These are phyloP conservation scores for Podila horticola DNA, from an alignment of 192 early-diverging fungal genomes.

Conservation along the genomic window DNA sequence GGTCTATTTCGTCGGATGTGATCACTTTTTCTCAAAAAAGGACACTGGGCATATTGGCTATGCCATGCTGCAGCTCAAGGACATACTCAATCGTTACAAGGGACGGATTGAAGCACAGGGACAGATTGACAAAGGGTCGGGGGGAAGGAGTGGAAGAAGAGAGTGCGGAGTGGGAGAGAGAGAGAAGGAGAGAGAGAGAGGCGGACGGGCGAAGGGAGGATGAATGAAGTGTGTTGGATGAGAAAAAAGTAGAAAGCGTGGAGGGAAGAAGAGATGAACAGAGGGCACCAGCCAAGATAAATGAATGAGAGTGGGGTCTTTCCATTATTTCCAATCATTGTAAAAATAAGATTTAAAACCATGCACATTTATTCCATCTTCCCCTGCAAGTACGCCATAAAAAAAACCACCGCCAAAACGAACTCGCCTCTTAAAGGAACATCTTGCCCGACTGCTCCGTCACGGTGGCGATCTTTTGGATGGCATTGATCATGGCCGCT, in stretches of 20 bases:
- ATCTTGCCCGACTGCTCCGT: conserved; percentile 81
- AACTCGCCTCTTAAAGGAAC: conserved; percentile 59
- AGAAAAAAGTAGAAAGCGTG: background rate
- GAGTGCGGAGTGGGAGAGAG: background rate
- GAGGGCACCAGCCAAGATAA: background rate
- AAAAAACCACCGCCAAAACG: no score
- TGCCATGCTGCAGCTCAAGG: background rate
- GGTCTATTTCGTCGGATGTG: background rate
- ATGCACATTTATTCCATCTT: no score
- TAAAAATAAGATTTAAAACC: no score
- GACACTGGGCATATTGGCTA: background rate
- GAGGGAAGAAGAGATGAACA: background rate
- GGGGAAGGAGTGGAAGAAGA: conserved; percentile 1
- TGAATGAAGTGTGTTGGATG: background rate
- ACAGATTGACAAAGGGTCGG: background rate
- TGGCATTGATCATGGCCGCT: conserved; percentile 81
- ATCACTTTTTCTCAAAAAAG: background rate
- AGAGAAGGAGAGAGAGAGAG: background rate
- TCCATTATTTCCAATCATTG: no score
- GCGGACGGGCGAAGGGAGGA: background rate
- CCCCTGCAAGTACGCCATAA: no score
- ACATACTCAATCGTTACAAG: conserved; percentile 1
- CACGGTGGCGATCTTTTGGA: conserved; percentile 83
- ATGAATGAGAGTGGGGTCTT: background rate
- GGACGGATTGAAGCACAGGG: background rate